Percentiles rank a stretch among this genome's conserved stretches.
Evolutionary conservation across 2,329 filamentous ascomycete genomes (phyloP).

Genomic region (Pseudogymnoascus sp.): DNA sequence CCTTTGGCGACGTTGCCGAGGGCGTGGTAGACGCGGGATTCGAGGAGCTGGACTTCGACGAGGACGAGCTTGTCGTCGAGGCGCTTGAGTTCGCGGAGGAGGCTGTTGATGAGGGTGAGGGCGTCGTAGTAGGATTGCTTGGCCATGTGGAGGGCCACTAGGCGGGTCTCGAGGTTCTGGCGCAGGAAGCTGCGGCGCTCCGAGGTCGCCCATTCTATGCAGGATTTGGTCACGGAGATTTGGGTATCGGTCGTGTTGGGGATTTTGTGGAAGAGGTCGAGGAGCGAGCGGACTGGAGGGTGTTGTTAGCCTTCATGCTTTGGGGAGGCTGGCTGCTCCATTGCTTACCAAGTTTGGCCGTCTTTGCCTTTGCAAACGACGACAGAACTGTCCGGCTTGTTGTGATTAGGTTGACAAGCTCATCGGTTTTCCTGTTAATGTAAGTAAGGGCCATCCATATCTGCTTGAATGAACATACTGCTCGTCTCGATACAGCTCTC

Average conservation of each 20-base stretch:
- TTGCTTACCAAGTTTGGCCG: conserved; percentile 81
- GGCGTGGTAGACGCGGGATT: conserved; percentile 95
- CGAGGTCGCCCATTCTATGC: conserved; percentile 97
- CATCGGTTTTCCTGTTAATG: conserved; percentile 59
- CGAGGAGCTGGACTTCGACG: conserved; percentile 94
- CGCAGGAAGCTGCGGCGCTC: conserved; percentile 93
- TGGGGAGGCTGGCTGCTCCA: neutral
- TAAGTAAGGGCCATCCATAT: conserved; percentile 22
- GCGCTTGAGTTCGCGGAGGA: conserved; percentile 93
- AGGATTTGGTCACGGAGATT: conserved; percentile 92
- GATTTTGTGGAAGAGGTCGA: conserved; percentile 90
- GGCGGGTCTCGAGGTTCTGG: conserved; percentile 93
- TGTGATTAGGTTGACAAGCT: conserved; percentile 82
- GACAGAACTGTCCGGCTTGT: conserved; percentile 86
- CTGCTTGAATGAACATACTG: conserved; percentile 46
- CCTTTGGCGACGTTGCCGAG: conserved; percentile 95
- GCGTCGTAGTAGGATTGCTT: conserved; percentile 98
- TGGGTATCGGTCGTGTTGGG: conserved; percentile 92
- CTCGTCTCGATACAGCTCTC: conserved; percentile 86
- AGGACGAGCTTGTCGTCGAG: conserved; percentile 97
- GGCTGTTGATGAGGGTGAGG: conserved; percentile 89
- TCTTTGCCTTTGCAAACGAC: conserved; percentile 97
- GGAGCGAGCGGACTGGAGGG: conserved; percentile 75
- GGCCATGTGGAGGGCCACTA: conserved; percentile 90
- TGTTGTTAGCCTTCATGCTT: neutral